Base-by-base conservation (phyloP, 164 flowering plant species). In the Paratinospora sagittata region DNA sequence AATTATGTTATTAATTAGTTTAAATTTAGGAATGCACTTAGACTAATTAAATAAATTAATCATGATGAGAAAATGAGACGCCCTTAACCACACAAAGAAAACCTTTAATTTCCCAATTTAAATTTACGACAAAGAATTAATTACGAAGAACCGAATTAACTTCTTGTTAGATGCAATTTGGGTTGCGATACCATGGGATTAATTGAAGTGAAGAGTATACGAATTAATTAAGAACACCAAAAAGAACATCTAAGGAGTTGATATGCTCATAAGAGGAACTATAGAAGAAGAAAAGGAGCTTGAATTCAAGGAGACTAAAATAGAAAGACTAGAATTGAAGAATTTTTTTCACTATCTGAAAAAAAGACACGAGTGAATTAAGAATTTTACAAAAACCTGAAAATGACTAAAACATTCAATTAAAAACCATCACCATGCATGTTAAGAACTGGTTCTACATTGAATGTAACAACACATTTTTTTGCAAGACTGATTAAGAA, bases 371-470 rank as follows among this genome's bases (percentile, higher is more conserved):
- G 57, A 70, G 69, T 27, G n/a, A 19, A 26, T 37, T 57, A 26
- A 57, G 49, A 66, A 66, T 45, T 21, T 63, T 34, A 21, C 26
- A n/a, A 19, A 19, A 30, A 71, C 55, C 26, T 68, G 45, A 45
- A 67, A 74, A 69, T 36, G 34, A 63, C 19, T 16, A n/a, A 63
- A 36, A 3, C 66, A 65, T 65, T 30, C 30, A 19, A 71, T 61
- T 19, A 60, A 67, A 61, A 43, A 71, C 55, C 27, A 33, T 45
- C 63, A 30, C 34, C 34, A 30, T 30, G 34, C 34, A 61, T 23
- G 58, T 70, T 43, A 13, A 33, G 49, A 70, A 70, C 62, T 75
- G 78, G 36, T 47, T 39, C 66, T 68, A 61, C 72, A 60, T 55
- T 72, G 16, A 76, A n/a, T n/a, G n/a, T n/a, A 27, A 19, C 4